Evolutionary conservation across 1,284 basidiomycete species (phyloP).

Genomic region (Singerocomus rubriflavus): DNA sequence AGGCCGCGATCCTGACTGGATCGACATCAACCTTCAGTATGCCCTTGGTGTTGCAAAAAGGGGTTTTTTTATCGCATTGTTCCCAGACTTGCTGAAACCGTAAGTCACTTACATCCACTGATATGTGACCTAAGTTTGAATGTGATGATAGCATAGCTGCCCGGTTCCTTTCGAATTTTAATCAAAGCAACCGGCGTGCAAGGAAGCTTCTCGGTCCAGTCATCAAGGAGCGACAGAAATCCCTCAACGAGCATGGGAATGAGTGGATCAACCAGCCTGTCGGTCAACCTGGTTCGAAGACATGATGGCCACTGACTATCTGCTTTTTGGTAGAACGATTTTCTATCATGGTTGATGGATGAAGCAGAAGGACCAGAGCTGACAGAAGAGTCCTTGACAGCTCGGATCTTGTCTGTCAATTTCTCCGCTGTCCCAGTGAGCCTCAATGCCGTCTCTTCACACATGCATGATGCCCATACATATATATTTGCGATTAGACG

Average conservation of each 20-base stretch:
- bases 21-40: slow-evolving; percentile 35
- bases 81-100: slow-evolving; percentile 41
- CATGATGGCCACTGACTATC: background rate
- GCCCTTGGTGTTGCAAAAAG: slow-evolving; percentile 32
- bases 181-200: too few relatives aligned
- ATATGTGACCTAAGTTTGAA: too few relatives aligned
- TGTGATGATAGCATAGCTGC: too few relatives aligned
- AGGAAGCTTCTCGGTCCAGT: too few relatives aligned
- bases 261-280: too few relatives aligned
- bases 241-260: too few relatives aligned
- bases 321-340: slow-evolving; percentile 38
- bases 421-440: slow-evolving; percentile 39
- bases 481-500: slow-evolving; percentile 2
- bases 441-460: background rate
- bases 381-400: slow-evolving; percentile 28
- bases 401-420: slow-evolving; percentile 36
- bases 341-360: slow-evolving; percentile 47
- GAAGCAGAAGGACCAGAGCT: slow-evolving; percentile 33
- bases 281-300: too few relatives aligned
- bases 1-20: slow-evolving; percentile 43
- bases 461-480: too few relatives aligned
- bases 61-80: slow-evolving; percentile 28
- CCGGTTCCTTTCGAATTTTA: too few relatives aligned
- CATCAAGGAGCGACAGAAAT: too few relatives aligned
- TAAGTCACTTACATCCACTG: slow-evolving; percentile 15